phyloP scores from a whole-genome alignment of 352 stramenopile species.

The Pythium volutum region DNA sequence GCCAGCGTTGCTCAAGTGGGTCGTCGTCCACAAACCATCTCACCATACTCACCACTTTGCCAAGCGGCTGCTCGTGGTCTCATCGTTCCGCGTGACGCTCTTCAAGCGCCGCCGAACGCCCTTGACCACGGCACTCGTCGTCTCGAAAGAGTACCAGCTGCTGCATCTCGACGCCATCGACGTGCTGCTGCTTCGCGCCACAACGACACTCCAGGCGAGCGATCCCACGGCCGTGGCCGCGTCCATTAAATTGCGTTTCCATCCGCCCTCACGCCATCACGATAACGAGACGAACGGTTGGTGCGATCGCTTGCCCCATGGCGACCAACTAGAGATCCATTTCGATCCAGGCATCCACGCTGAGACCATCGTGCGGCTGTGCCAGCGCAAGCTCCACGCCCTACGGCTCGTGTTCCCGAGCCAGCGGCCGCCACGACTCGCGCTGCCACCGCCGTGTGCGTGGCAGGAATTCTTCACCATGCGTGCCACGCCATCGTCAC shows the following conservation, averaged over 20 bases:
- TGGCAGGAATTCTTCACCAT: conserved; percentile 55
- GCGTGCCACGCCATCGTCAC: neutral
- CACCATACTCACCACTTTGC: conserved; percentile 36
- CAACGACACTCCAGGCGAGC: conserved; percentile 1
- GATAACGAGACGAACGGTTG: neutral
- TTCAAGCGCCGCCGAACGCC: conserved; percentile 41
- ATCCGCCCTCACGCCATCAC: neutral
- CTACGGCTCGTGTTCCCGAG: conserved; percentile 47
- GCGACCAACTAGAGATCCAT: conserved; percentile 28
- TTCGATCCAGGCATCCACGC: conserved; percentile 56
- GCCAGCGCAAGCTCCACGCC: conserved; percentile 47
- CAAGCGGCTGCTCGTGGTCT: conserved; percentile 54
- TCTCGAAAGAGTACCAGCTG: conserved; percentile 39
- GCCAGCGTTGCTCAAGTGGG: conserved; percentile 60
- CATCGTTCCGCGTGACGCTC: conserved; percentile 47
- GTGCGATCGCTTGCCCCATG: neutral
- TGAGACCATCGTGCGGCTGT: conserved; percentile 46
- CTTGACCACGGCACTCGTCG: conserved; percentile 35
- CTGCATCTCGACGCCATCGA: conserved; percentile 40
- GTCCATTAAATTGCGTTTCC: conserved; percentile 16
- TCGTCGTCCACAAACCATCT: conserved; percentile 39
- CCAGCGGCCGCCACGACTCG: conserved; percentile 31
- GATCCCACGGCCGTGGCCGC: conserved; percentile 4
- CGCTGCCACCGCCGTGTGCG: conserved; percentile 35
- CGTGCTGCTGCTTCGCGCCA: conserved; percentile 23